Evolutionary conservation across 495 filamentous ascomycete species (phyloP).

Genomic region (Penicillium roqueforti): DNA sequence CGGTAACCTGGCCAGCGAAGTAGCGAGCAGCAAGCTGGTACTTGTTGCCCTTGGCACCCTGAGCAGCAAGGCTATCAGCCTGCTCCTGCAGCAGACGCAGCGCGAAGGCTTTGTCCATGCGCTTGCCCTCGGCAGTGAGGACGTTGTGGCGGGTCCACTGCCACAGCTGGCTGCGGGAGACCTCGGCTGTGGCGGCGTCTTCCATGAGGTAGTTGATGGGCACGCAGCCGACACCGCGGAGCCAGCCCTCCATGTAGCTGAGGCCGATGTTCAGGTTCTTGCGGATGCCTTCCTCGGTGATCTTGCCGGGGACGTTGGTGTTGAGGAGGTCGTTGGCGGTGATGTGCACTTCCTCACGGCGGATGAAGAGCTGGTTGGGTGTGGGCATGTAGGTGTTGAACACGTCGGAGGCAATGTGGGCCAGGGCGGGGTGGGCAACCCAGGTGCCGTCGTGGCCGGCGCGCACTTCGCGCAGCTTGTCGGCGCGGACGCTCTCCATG

Average conservation of each 20-base stretch:
- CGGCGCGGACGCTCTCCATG: slow-evolving; percentile 88
- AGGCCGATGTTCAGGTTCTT: slow-evolving; percentile 98
- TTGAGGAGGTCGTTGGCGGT: slow-evolving; percentile 90
- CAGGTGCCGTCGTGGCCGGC: slow-evolving; percentile 96
- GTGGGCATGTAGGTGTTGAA: slow-evolving; percentile 99
- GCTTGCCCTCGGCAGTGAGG: slow-evolving; percentile 82
- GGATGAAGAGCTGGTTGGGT: slow-evolving; percentile 90
- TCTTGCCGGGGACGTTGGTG: slow-evolving; percentile 92
- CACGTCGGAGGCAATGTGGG: slow-evolving; percentile 80
- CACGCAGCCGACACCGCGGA: slow-evolving; percentile 90
- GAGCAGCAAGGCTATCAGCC: slow-evolving; percentile 66
- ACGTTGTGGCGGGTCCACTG: slow-evolving; percentile 91
- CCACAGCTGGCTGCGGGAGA: slow-evolving; percentile 89
- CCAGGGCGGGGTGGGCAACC: slow-evolving; percentile 96
- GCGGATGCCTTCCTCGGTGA: slow-evolving; percentile 94
- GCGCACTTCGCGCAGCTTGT: slow-evolving; percentile 94
- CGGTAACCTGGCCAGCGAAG: slow-evolving; percentile 88
- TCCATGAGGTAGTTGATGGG: slow-evolving; percentile 99
- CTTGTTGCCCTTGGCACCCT: slow-evolving; percentile 86
- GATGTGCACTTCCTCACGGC: slow-evolving; percentile 85
- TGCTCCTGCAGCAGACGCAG: slow-evolving; percentile 84
- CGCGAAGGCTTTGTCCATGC: slow-evolving; percentile 86
- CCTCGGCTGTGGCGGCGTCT: slow-evolving; percentile 95
- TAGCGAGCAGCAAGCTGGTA: slow-evolving; percentile 87
- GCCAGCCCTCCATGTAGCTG: slow-evolving; percentile 98